Conservation (phyloP, 75 land plant species). For the Cryptomeria japonica region DNA sequence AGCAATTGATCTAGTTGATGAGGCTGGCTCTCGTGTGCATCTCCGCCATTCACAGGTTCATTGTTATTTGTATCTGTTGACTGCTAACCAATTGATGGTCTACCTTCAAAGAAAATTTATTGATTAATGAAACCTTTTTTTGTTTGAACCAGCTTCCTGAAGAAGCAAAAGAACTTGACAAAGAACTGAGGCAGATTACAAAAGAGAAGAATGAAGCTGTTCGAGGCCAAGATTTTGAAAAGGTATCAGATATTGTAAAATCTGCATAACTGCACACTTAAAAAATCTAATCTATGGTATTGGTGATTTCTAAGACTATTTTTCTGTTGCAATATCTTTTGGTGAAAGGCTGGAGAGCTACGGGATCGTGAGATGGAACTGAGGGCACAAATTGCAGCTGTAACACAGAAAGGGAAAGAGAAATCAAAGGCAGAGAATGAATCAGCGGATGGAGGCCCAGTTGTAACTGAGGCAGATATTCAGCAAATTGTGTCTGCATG, state of each 20-base stretch:
- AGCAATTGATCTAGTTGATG: constrained; percentile 97
- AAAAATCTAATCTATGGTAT: background rate
- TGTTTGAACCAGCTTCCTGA: constrained; percentile 74
- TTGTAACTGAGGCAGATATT: constrained; percentile 84
- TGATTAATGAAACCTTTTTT: background rate
- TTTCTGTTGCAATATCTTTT: background rate
- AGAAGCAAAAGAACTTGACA: constrained; percentile 95
- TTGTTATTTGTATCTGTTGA: background rate
- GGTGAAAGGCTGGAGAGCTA: constrained; percentile 83
- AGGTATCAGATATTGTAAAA: constrained; percentile 39
- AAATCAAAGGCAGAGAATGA: constrained; percentile 83
- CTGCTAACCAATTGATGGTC: background rate
- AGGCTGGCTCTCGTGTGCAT: constrained; percentile 96
- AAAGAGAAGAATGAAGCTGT: constrained; percentile 97
- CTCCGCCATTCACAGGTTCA: constrained; percentile 88
- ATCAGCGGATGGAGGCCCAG: constrained; percentile 67
- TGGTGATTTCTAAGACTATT: background rate
- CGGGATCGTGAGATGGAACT: constrained; percentile 90
- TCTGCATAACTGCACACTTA: background rate
- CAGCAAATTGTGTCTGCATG: constrained; percentile 87
- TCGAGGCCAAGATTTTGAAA: constrained; percentile 89
- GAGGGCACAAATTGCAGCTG: constrained; percentile 76
- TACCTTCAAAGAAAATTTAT: background rate
- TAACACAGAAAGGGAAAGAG: constrained; percentile 81
- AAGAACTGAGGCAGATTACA: constrained; percentile 88